These are phyloP conservation scores for Apiospora arundinis DNA, from an alignment of 2,329 filamentous ascomycete species.

Conservation along the genomic window DNA sequence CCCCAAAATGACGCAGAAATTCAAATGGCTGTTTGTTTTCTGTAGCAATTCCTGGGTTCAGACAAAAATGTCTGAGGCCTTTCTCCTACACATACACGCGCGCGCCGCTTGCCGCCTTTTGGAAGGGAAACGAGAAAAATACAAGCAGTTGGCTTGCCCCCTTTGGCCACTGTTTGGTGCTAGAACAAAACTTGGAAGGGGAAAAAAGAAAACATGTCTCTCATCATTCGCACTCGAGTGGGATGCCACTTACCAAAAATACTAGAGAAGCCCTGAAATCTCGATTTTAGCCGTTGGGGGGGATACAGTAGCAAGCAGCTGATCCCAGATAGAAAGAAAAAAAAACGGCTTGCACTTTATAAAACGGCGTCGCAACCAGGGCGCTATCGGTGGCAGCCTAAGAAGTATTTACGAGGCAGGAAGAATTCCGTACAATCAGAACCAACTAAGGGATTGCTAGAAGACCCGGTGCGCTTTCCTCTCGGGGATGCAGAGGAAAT, in stretches of 20 bases:
- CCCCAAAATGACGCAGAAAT: constrained; percentile 19
- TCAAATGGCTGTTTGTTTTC: constrained; percentile 18
- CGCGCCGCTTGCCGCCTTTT: neutral
- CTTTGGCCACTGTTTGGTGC: neutral
- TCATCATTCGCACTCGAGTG: neutral
- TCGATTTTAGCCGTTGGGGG: constrained; percentile 7
- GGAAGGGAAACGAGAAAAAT: neutral
- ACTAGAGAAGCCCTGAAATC: neutral
- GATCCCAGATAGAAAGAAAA: neutral
- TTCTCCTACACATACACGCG: neutral
- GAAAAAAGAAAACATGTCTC: neutral
- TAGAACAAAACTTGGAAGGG: neutral
- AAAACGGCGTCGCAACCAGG: constrained; percentile 16
- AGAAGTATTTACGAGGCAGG: neutral
- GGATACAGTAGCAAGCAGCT: constrained; percentile 12
- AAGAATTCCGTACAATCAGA: constrained; percentile 12
- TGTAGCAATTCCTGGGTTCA: constrained; percentile 17
- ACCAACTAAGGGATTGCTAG: constrained; percentile 15
- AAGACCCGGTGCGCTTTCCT: constrained; percentile 3
- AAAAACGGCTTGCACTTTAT: constrained; percentile 15
- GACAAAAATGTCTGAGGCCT: constrained; percentile 18
- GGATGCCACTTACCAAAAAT: constrained; percentile 16
- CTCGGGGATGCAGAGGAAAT: constrained; percentile 7
- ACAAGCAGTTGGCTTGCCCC: neutral
- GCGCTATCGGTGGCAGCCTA: constrained; percentile 8